These are phyloP conservation scores for Wickerhamiella domercqiae DNA, from an alignment of 805 yeast genomes.

Conservation along the genomic window DNA sequence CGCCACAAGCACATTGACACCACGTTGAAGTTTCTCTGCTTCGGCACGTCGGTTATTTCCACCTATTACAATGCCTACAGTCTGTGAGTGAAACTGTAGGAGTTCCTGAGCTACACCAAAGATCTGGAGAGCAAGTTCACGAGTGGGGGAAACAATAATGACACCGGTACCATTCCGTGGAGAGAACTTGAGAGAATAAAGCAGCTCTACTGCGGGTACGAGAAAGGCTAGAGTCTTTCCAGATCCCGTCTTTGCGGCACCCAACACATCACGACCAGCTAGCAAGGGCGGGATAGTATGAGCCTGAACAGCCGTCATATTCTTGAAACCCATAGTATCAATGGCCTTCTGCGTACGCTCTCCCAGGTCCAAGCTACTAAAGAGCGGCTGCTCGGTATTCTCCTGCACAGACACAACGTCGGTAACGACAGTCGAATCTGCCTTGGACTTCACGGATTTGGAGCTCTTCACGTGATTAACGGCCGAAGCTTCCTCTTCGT, in stretches of 20 bases:
- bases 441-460: background rate
- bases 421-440: conserved; percentile 13
- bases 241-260: conserved; percentile 99
- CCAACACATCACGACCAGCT: conserved; percentile 94
- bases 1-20: conserved; percentile 86
- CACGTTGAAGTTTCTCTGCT: conserved; percentile 85
- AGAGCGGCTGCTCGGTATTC: conserved; percentile 18
- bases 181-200: conserved; percentile 80
- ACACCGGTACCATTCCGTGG: conserved; percentile 99
- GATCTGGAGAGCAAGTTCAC: conserved; percentile 94
- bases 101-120: conserved; percentile 95
- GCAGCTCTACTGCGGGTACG: conserved; percentile 87
- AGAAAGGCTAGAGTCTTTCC: conserved; percentile 95
- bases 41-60: conserved; percentile 97
- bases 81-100: conserved; percentile 80
- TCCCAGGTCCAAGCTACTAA: conserved; percentile 49
- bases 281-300: conserved; percentile 91
- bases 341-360: conserved; percentile 73
- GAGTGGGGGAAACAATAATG: conserved; percentile 86
- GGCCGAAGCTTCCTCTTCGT: conserved; percentile 12
- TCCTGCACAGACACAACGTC: conserved; percentile 18
- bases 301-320: conserved; percentile 89
- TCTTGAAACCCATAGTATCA: conserved; percentile 73
- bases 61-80: conserved; percentile 93
- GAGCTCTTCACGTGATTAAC: background rate